These are phyloP conservation scores for Camelina neglecta DNA, from an alignment of 345 rosid species.

Conservation along the genomic window DNA sequence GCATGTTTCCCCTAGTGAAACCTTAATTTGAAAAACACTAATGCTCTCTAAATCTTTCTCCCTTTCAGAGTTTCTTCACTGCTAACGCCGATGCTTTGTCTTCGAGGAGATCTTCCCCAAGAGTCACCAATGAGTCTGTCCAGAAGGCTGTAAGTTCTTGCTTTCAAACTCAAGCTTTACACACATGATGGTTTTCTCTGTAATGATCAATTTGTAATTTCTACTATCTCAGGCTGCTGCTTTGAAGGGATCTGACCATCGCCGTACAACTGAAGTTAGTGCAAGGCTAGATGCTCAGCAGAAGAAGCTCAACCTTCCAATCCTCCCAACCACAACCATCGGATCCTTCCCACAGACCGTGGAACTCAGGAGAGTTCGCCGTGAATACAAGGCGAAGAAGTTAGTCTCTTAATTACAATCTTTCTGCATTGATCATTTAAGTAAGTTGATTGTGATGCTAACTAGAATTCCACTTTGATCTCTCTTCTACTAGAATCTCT, in stretches of 20 bases:
- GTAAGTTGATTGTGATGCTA: conserved; percentile 15
- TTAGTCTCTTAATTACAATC: neutral
- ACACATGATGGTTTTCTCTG: neutral
- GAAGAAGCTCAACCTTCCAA: conserved; percentile 93
- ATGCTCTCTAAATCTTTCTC: conserved; percentile 28
- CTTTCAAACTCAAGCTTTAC: neutral
- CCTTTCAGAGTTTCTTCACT: conserved; percentile 70
- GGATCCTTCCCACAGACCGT: conserved; percentile 97
- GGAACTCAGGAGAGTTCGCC: conserved; percentile 97
- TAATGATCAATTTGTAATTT: neutral
- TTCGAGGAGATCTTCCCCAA: conserved; percentile 89
- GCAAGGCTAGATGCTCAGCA: conserved; percentile 93
- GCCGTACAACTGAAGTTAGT: conserved; percentile 86
- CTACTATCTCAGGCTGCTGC: conserved; percentile 81
- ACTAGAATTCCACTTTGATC: neutral
- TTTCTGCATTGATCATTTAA: neutral
- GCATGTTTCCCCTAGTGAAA: neutral
- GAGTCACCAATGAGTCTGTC: conserved; percentile 89
- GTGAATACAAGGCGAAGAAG: conserved; percentile 98
- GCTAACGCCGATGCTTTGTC: conserved; percentile 82
- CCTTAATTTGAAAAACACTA: neutral
- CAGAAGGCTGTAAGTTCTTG: conserved; percentile 85
- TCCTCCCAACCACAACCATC: conserved; percentile 95
- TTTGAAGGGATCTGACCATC: conserved; percentile 89
- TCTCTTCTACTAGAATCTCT: conserved; percentile 66